phyloP scores from a whole-genome alignment of 148 eudicot genomes.

The Fagopyrum esculentum region DNA sequence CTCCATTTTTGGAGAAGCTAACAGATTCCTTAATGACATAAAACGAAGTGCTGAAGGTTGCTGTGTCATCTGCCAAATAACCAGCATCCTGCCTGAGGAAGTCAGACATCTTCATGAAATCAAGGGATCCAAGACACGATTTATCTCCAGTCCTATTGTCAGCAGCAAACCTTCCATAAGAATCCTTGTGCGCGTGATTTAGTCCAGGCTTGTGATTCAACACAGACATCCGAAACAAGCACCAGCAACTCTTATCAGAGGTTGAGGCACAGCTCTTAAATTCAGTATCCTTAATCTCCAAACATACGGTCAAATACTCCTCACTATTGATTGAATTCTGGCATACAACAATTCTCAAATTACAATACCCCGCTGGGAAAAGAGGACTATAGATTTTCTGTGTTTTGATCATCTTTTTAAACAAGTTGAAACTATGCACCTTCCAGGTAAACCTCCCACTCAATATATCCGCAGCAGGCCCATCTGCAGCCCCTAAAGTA shows the following conservation, averaged over 20 bases:
- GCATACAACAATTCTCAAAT: slow-evolving; percentile 85
- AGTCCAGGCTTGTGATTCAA: slow-evolving; percentile 92
- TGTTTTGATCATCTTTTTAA: slow-evolving; percentile 91
- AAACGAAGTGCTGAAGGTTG: slow-evolving; percentile 86
- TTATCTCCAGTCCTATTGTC: slow-evolving; percentile 96
- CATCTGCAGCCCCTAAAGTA: slow-evolving; percentile 24
- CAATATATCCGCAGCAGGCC: slow-evolving; percentile 58
- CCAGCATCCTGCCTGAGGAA: slow-evolving; percentile 59
- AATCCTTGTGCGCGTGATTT: slow-evolving; percentile 90
- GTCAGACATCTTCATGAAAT: slow-evolving; percentile 93
- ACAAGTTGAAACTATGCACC: slow-evolving; percentile 85
- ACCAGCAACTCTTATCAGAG: slow-evolving; percentile 91
- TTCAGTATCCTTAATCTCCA: slow-evolving; percentile 97
- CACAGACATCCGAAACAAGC: slow-evolving; percentile 96
- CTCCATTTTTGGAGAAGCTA: slow-evolving; percentile 68
- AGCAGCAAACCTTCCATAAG: slow-evolving; percentile 91
- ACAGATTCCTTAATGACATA: slow-evolving; percentile 88
- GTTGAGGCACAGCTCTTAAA: slow-evolving; percentile 26
- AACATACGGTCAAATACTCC: slow-evolving; percentile 88
- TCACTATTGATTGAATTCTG: slow-evolving; percentile 87
- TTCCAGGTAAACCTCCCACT: slow-evolving; percentile 97
- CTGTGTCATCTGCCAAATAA: slow-evolving; percentile 81
- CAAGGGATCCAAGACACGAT: slow-evolving; percentile 98
- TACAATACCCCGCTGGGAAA: slow-evolving; percentile 91
- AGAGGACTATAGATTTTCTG: slow-evolving; percentile 97